Conservation (phyloP, 345 rosid genomes). For the Gossypium raimondii region DNA sequence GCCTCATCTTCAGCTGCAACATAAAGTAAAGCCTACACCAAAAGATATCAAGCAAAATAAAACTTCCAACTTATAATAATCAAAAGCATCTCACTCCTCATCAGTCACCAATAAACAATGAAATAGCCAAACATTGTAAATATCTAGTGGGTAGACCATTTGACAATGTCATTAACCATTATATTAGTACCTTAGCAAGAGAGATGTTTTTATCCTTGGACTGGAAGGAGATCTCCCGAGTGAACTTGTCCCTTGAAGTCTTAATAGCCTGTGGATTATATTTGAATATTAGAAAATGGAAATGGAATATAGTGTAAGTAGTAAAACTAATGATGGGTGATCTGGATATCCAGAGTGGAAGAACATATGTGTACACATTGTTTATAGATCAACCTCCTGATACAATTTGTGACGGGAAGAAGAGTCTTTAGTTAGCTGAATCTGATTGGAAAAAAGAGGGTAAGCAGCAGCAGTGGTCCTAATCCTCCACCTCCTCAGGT, state of each 20-base stretch:
- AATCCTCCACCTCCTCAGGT: conserved; percentile 39
- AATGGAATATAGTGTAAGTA: background rate
- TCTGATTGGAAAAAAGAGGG: conserved; percentile 57
- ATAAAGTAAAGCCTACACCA: conserved; percentile 61
- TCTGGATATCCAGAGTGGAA: conserved; percentile 22
- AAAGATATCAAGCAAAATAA: conserved; percentile 13
- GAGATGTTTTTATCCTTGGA: conserved; percentile 76
- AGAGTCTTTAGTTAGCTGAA: conserved; percentile 56
- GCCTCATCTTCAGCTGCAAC: conserved; percentile 96
- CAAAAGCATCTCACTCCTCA: background rate
- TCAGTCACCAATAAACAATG: background rate
- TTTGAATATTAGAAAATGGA: conserved; percentile 21
- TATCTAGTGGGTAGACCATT: background rate
- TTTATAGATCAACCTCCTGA: conserved; percentile 71
- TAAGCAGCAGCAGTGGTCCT: conserved; percentile 44
- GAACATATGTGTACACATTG: conserved; percentile 16
- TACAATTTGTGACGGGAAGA: conserved; percentile 48
- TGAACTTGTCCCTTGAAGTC: conserved; percentile 62
- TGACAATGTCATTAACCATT: too few relatives aligned
- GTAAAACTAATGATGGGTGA: background rate
- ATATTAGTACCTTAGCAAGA: conserved; percentile 58
- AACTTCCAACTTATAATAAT: conserved; percentile 9
- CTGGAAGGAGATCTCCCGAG: conserved; percentile 61
- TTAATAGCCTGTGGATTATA: conserved; percentile 46
- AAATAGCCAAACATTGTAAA: background rate